Base-by-base conservation (phyloP, 2,329 filamentous ascomycete species). In the Elsinoe perseae region DNA sequence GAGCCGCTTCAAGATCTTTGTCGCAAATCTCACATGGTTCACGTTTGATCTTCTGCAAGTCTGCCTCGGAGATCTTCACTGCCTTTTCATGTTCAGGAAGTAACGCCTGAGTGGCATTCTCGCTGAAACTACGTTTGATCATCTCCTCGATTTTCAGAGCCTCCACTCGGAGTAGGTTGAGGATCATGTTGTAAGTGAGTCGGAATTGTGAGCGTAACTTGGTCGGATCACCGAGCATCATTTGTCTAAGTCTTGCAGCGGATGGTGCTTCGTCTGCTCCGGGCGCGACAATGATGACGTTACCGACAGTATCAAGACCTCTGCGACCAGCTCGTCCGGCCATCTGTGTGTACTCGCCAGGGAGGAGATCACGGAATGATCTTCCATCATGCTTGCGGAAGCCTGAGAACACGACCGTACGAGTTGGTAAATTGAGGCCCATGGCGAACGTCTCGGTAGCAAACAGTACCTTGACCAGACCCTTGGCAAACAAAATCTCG, bases 101-200 rank as follows among this genome's bases (percentile, higher is more conserved):
- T 10, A 97, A 74, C 60, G 95, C 91, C 68, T 98, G 93, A 0
- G 92, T 97, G 21, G 92, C 92, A 71, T 98, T 93, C 70, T 98
- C 93, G 54, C 92, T 96, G 77, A 98, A 98, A 70, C 91, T 96
- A 62, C 93, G 86, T 79, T 98, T 98, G 76, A 98, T 98, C 93
- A 98, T 98, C 72, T 98, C 93, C 70, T 98, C 93, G 64, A 98
- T 97, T 75, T 96, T 97, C 62, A 98, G 74, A 2, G 93, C 93
- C 70, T 98, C 93, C 1, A 98, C 93, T 32, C 93, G 86, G 50
- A 98, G 77, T 28, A 98, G 77, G 66, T 97, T 98, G 27, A 98
- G 76, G 59, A 98, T 98, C 93, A 98, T 98, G 73, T 97, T 98
- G 77, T 98, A 98, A 0, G 95, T 98, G 48, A 98, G 77, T 59